These are phyloP conservation scores for Suaeda aralocaspica DNA, from an alignment of 148 eudicot species.

Conservation along the genomic window DNA sequence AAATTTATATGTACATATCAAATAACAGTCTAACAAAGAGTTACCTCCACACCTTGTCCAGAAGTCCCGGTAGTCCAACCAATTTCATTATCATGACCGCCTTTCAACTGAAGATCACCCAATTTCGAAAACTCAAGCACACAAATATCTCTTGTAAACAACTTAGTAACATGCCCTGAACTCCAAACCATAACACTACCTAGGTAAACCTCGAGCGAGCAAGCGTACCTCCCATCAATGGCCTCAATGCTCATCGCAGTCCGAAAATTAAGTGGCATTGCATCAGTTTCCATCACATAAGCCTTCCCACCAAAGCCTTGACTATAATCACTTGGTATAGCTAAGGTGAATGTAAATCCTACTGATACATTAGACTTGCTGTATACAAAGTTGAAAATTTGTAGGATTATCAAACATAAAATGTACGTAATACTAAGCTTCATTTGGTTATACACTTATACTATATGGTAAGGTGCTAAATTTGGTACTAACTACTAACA, in stretches of 20 bases:
- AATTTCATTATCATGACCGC: slow-evolving; percentile 29
- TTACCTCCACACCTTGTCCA: slow-evolving; percentile 92
- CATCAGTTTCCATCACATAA: slow-evolving; percentile 59
- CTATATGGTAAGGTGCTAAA: neutral
- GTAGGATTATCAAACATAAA: slow-evolving; percentile 27
- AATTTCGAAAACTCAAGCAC: slow-evolving; percentile 56
- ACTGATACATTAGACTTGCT: slow-evolving; percentile 42
- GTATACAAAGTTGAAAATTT: slow-evolving; percentile 23
- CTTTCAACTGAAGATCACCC: slow-evolving; percentile 72
- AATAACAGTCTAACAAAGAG: no score
- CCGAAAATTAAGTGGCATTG: slow-evolving; percentile 44
- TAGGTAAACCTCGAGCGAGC: slow-evolving; percentile 73
- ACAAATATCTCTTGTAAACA: slow-evolving; percentile 55
- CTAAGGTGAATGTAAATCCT: slow-evolving; percentile 58
- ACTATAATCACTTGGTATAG: slow-evolving; percentile 53
- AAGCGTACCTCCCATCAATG: slow-evolving; percentile 42
- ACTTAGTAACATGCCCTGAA: slow-evolving; percentile 62
- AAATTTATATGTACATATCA: slow-evolving; percentile 4
- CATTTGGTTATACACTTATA: slow-evolving; percentile 34
- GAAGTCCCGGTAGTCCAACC: slow-evolving; percentile 90
- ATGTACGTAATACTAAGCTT: slow-evolving; percentile 36
- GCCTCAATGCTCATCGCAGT: slow-evolving; percentile 65
- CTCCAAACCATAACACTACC: slow-evolving; percentile 82
- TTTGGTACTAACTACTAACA: slow-evolving; percentile 21
- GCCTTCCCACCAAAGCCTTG: slow-evolving; percentile 68